Base-by-base conservation (phyloP, 1,284 basidiomycete species). In the Cryptococcus amylolentus region DNA sequence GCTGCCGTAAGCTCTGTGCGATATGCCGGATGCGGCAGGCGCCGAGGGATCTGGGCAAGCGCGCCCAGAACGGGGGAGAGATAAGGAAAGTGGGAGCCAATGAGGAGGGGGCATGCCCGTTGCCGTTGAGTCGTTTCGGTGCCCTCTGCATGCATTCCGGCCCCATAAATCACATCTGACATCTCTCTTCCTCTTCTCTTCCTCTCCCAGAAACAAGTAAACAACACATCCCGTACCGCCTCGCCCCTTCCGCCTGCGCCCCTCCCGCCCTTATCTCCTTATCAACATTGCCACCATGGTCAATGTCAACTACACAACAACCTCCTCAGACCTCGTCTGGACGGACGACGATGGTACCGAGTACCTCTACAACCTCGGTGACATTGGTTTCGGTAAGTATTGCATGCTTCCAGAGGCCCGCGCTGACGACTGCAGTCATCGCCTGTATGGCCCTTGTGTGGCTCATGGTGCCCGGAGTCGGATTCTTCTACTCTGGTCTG, bases 391-490 rank as follows among this genome's bases (percentile, higher is more conserved):
- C 78, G 68, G 70, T 82, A 62, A 72, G 80, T 66, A 16, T 13
- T 23, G 31, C 18, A 7, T 2, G 7, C 37, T 26, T 26, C 18
- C 1, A 10, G 3, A 9, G 7, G 18, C 39, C 16, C 8, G 9
- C 20, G 9, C 40, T 51, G 47, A 40, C 51, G 20, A 40, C 40
- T 20, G 3, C 49, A 69, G 69, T 84, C 52, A 78, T 89, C 58
- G 77, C 84, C 5, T 83, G 82, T 12, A 89, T 84, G 31, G 77
- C 74, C 1, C 72, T 83, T 35, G 91, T 95, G 28, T 93, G 87
- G 84, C 82, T 95, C 77, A 96, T 96, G 93, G 83, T 91, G 72
- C 91, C 91, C 18, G 90, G 90, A 58, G 84, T 91, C 60, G 78
- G 79, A 14, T 59, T 74, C 77, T 91, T 95, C 81, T 95, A 96